These are phyloP conservation scores for Albatrellus ellisii DNA, from an alignment of 768 basidiomycete genomes.

Conservation along the genomic window DNA sequence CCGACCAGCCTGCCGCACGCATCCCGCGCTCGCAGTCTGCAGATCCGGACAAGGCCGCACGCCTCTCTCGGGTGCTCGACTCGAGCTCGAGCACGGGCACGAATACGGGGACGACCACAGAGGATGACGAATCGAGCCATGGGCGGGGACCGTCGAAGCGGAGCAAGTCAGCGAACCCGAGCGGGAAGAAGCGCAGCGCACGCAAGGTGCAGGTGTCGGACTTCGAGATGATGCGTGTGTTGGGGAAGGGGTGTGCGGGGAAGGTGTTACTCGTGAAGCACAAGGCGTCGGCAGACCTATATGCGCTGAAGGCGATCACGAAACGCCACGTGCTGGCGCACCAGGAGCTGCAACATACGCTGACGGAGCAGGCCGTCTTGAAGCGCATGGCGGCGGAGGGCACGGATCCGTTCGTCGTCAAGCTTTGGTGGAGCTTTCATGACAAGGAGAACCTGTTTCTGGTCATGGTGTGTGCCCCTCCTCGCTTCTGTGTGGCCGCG, in stretches of 20 bases:
- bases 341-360: conserved; percentile 90
- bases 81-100: conserved; percentile 25
- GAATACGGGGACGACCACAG: conserved; percentile 28
- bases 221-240: conserved; percentile 94
- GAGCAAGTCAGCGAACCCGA: conserved; percentile 34
- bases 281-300: conserved; percentile 56
- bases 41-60: conserved; percentile 52
- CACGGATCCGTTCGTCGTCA: conserved; percentile 89
- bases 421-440: conserved; percentile 95
- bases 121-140: conserved; percentile 63
- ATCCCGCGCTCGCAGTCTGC: conserved; percentile 73
- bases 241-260: conserved; percentile 96
- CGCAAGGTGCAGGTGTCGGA: conserved; percentile 77
- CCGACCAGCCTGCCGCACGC: conserved; percentile 22
- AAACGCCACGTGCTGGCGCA: conserved; percentile 95
- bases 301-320: conserved; percentile 95
- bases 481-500: neutral
- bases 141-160: conserved; percentile 37
- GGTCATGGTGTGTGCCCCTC: conserved; percentile 61
- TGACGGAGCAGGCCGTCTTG: conserved; percentile 92
- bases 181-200: conserved; percentile 32
- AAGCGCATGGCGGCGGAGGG: conserved; percentile 86
- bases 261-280: conserved; percentile 89
- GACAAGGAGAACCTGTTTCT: conserved; percentile 96
- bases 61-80: conserved; percentile 46